Evolutionary conservation across 306 rosid genomes (phyloP), one percentile per base, ranked within the genome.

Genomic region (Urtica urens): DNA sequence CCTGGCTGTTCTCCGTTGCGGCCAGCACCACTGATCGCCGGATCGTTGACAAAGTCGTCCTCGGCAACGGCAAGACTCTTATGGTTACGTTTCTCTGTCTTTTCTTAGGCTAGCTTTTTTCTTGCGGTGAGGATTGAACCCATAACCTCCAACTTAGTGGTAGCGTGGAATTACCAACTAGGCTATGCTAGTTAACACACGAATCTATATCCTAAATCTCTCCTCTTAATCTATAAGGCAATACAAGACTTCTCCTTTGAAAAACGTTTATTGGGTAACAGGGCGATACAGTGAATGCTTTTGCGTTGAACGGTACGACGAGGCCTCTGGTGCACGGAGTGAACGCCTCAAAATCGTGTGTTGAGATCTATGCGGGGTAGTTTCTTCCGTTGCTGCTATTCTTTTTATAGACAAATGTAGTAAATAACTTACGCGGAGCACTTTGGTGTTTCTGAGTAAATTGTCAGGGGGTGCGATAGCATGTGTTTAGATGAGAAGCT

Each of bases 1-100:
- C 80, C 0, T 78, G 78, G 80, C 2, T 69, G 12, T 31, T 78
- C 10, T 16, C 61, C 4, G 75, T 67, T 2, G 78, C 65, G 42
- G 78, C 85, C 16, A 73, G 80, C 18, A 60, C 40, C 16, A 77
- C 23, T 4, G 77, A 77, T 12, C 42, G 64, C 10, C 27, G 15
- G 16, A 16, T 64, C 42, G 21, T 56, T 9, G 59, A 49, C 53
- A 51, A 71, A 3, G 44, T 65, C 5, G 46, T 51, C 23, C 71
- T 77, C 11, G 79, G 71, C 0, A 65, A 77, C 29, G 73, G 73
- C 4, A 34, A 29, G 5, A 62, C 66, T 9, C 0, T 73, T 0
- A 10, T 11, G 3, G 73, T n/a, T 58, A 29, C 5, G 49, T 51
- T 8, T 44, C 28, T 15, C 1, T 21, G 0, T 3, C 13, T 17